Evolutionary conservation across 345 rosid genomes (phyloP), one percentile per base, ranked within the genome.

Genomic region (Clarkia xantiana): DNA sequence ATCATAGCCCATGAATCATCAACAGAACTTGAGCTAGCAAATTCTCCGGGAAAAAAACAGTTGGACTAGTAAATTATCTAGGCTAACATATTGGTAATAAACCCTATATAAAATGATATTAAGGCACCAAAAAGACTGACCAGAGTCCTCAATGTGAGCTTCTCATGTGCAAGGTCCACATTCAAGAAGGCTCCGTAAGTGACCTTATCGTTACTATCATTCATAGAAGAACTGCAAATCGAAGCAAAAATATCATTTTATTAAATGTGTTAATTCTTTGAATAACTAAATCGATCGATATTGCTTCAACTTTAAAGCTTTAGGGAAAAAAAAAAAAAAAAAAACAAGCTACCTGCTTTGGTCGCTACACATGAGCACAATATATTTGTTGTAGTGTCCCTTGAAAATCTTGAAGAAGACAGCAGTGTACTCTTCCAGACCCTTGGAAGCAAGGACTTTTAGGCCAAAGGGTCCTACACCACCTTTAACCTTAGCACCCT

Each of bases 391-490:
- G 53, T 45, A 25, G 9, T 39, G 40, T n/a, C 53, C 55, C 67
- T 69, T 76, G 65, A 82, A 86, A 14, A 86, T 66, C 42, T 79
- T 67, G 9, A 82, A 60, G 70, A 74, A 76, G 0, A 86, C 78
- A 0, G 82, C 79, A 4, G 86, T 82, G 42, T 60, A 67, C 60
- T 86, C 96, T 54, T 67, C 44, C 15, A 75, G 62, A 16, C 56
- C 66, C 52, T 71, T 43, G 0, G 94, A 67, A 2, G 80, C 82
- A 40, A 83, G 44, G 11, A 73, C 75, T 50, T 76, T 42, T 13
- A 86, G 58, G 43, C 89, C 89, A 43, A 86, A 80, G 42, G 89
- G 86, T 34, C 94, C 89, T 10, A 80, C 46, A n/a, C 70, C 69
- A 1, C 86, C 70, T 2, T 18, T 54, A 15, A 56, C 63, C 0